Evolutionary conservation across 2,329 filamentous ascomycete genomes (phyloP).

Genomic region (Talaromyces sp.): DNA sequence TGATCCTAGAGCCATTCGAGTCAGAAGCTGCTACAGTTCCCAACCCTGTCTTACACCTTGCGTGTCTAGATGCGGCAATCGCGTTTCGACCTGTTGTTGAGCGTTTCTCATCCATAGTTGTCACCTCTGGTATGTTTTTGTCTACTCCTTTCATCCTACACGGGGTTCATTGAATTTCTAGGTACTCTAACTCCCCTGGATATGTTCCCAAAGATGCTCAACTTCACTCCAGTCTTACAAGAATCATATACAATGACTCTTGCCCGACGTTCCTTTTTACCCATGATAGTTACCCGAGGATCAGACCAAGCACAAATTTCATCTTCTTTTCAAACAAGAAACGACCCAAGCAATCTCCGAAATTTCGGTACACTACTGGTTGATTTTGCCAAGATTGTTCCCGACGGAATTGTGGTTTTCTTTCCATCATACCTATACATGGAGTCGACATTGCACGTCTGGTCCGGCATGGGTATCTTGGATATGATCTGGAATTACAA

Average conservation of each 20-base stretch:
- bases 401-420: conserved; percentile 97
- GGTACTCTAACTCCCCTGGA: conserved; percentile 94
- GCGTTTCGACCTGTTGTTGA: conserved; percentile 98
- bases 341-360: conserved; percentile 91
- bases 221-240: conserved; percentile 85
- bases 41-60: conserved; percentile 95
- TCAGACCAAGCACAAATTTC: conserved; percentile 91
- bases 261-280: conserved; percentile 87
- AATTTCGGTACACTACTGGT: conserved; percentile 93
- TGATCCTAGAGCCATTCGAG: conserved; percentile 96
- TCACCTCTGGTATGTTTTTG: conserved; percentile 60
- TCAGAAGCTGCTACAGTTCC: conserved; percentile 92
- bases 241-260: conserved; percentile 98
- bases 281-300: conserved; percentile 94
- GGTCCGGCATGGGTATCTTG: conserved; percentile 97
- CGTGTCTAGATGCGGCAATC: conserved; percentile 93
- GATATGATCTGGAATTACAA: conserved; percentile 99
- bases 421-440: conserved; percentile 98
- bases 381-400: conserved; percentile 92
- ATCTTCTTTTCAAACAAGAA: conserved; percentile 89
- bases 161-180: background rate
- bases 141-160: background rate
- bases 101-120: conserved; percentile 94
- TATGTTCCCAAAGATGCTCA: conserved; percentile 99
- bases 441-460: conserved; percentile 98